Evolutionary conservation across 2,329 filamentous ascomycete species (phyloP), one percentile per base, ranked within the genome.

Genomic region (Neonectria magnoliae): DNA sequence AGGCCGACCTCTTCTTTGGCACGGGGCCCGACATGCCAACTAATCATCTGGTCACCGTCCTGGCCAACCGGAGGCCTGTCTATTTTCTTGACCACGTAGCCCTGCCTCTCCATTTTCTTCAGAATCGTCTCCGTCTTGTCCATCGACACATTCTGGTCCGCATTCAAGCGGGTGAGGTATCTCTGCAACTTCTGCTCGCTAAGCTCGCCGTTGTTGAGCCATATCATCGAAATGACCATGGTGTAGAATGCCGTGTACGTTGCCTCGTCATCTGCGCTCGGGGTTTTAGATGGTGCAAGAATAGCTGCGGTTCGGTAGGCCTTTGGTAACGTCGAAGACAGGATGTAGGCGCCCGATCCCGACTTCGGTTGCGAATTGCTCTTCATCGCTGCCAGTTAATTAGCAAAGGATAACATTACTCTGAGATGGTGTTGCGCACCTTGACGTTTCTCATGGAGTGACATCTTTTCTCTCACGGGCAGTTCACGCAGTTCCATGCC

Each of bases 401-500:
- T 13, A 16, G 44, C 5, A 22, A 76, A 70, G 75, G 41, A 44
- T 64, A 20, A 66, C 16, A 2, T 2, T 10, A 0, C 2, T 4
- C 20, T 7, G 13, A 13, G 11, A 4, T 16, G 22, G 36, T 16
- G 16, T 47, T 56, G 18, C 81, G 65, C 80, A 90, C 91, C 92
- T 84, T 92, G 90, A 72, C 93, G 88, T 76, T 87, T 88, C 68
- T 97, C 92, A 64, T 89, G 89, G 36, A 97, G 80, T 0, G 93
- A 93, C 53, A 92, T 86, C 78, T 94, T 97, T 74, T 98, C 95
- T 73, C 87, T 88, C 1, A 87, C 83, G 0, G 96, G 94, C 54
- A 98, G 83, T 79, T 98, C 94, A 4, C 88, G 85, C 84, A 99
- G 87, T 77, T 94, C 87, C 94, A 98, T 97, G n/a, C 96, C 96